A percentile compares a stretch with the other conserved stretches of the same genome.
Evolutionary conservation across 1,284 basidiomycete species (phyloP).

Genomic region (Salmacisia buchloeana): DNA sequence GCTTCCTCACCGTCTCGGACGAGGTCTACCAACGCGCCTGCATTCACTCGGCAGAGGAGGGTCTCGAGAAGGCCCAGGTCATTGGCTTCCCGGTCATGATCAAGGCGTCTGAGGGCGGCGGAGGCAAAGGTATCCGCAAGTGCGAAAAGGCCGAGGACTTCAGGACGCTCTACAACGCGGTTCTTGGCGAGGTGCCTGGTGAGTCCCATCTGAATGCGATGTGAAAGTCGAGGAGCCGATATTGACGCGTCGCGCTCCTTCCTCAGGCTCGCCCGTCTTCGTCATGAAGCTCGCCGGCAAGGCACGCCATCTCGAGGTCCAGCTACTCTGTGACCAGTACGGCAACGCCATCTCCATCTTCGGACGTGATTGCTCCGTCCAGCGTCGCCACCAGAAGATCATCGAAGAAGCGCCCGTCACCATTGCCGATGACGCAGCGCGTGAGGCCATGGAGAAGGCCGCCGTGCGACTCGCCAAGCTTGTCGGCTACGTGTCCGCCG

Average conservation of each 20-base stretch:
- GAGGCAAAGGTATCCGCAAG: constrained; percentile 74
- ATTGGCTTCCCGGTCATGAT: constrained; percentile 99
- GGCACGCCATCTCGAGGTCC: constrained; percentile 95
- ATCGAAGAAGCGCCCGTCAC: constrained; percentile 99
- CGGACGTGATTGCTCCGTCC: constrained; percentile 98
- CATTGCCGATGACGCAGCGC: constrained; percentile 67
- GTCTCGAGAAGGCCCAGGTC: constrained; percentile 67
- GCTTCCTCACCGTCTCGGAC: constrained; percentile 90
- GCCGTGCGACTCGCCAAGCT: constrained; percentile 95
- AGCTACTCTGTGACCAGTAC: constrained; percentile 97
- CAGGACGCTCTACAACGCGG: constrained; percentile 88
- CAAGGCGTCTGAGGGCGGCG: constrained; percentile 98
- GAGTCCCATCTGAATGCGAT: constrained; percentile 57
- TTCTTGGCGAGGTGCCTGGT: constrained; percentile 74
- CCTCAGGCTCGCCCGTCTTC: constrained; percentile 80
- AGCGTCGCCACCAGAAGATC: constrained; percentile 99
- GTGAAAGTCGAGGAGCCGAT: constrained; percentile 6
- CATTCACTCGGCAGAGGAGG: constrained; percentile 82
- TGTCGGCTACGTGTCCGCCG: constrained; percentile 97
- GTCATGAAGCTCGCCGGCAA: constrained; percentile 99
- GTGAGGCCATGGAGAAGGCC: constrained; percentile 95
- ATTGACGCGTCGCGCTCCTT: neutral
- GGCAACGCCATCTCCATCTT: constrained; percentile 98
- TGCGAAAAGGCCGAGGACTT: constrained; percentile 64
- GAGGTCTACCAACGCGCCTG: constrained; percentile 85